A percentile compares a stretch with the other conserved stretches of the same genome.
Conservation (phyloP, 75 land plant genomes). For the Pinus albicaulis region DNA sequence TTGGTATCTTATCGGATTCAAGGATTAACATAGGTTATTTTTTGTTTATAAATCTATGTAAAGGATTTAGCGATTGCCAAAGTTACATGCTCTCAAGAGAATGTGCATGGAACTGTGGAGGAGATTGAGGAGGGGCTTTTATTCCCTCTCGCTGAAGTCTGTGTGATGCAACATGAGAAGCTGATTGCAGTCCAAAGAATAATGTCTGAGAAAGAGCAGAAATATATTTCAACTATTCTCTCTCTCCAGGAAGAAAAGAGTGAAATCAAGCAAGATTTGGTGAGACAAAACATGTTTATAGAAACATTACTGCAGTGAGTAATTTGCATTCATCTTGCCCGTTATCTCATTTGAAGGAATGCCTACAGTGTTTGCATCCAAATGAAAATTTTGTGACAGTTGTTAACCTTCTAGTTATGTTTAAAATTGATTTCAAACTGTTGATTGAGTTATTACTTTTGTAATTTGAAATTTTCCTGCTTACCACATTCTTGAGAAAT, state of each 20-base stretch:
- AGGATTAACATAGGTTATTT: not conserved
- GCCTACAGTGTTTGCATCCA: not conserved
- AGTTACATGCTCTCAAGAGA: conserved; percentile 5
- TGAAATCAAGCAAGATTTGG: conserved; percentile 7
- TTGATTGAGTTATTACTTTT: not conserved
- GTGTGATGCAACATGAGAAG: conserved; percentile 6
- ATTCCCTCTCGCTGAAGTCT: conserved; percentile 4
- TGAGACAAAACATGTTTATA: conserved; percentile 7
- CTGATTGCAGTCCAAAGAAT: not conserved
- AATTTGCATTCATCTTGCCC: not conserved
- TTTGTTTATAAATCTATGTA: not conserved
- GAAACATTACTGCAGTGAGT: conserved; percentile 12
- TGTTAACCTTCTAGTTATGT: not conserved
- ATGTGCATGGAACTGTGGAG: not conserved
- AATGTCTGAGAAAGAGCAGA: conserved; percentile 7
- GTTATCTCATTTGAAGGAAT: not conserved
- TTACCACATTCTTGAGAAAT: not conserved
- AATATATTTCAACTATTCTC: conserved; percentile 6
- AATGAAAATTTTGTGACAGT: not conserved
- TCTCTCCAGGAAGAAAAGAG: conserved; percentile 11
- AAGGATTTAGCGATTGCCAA: conserved; percentile 9
- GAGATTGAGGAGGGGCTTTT: conserved; percentile 1
- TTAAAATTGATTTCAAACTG: not conserved
- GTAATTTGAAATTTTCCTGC: not conserved
- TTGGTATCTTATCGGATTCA: not conserved